Conservation (phyloP, 352 stramenopile genomes). For the Globisporangium irregulare region DNA sequence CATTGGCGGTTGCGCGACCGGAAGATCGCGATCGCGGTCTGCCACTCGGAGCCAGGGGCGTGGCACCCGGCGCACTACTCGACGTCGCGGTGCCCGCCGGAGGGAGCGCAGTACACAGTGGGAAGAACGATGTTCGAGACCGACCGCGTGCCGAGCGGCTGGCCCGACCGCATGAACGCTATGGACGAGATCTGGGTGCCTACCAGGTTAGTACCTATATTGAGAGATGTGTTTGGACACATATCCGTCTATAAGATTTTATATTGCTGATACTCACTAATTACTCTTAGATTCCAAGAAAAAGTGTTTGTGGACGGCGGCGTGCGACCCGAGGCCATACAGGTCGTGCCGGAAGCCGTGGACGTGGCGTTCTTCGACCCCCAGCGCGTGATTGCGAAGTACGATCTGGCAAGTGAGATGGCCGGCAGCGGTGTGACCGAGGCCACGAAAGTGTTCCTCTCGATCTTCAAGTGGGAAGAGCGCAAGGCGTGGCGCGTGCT, state of each 20-base stretch:
- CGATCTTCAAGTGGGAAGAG: slow-evolving; percentile 94
- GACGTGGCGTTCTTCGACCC: slow-evolving; percentile 90
- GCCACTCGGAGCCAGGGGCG: slow-evolving; percentile 91
- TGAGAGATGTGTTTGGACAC: neutral
- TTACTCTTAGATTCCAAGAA: slow-evolving; percentile 54
- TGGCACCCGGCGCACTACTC: slow-evolving; percentile 83
- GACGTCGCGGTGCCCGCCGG: slow-evolving; percentile 63
- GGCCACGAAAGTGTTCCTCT: slow-evolving; percentile 82
- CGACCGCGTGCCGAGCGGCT: slow-evolving; percentile 89
- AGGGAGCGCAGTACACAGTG: slow-evolving; percentile 52
- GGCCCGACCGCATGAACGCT: slow-evolving; percentile 80
- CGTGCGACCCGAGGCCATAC: slow-evolving; percentile 46
- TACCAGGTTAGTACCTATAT: slow-evolving; percentile 36
- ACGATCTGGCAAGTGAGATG: slow-evolving; percentile 44
- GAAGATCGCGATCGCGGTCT: slow-evolving; percentile 71
- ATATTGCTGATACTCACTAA: no score
- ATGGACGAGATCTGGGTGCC: slow-evolving; percentile 95
- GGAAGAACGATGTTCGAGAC: slow-evolving; percentile 96
- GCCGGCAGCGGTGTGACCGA: slow-evolving; percentile 25
- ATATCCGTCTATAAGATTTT: neutral
- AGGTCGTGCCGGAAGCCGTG: slow-evolving; percentile 85
- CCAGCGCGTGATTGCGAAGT: slow-evolving; percentile 33
- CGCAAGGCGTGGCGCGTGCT: slow-evolving; percentile 90
- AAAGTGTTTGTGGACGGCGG: slow-evolving; percentile 68
- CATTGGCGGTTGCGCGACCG: slow-evolving; percentile 44